Base-by-base conservation (phyloP, 2,329 filamentous ascomycete genomes). In the Colletotrichum nymphaeae region DNA sequence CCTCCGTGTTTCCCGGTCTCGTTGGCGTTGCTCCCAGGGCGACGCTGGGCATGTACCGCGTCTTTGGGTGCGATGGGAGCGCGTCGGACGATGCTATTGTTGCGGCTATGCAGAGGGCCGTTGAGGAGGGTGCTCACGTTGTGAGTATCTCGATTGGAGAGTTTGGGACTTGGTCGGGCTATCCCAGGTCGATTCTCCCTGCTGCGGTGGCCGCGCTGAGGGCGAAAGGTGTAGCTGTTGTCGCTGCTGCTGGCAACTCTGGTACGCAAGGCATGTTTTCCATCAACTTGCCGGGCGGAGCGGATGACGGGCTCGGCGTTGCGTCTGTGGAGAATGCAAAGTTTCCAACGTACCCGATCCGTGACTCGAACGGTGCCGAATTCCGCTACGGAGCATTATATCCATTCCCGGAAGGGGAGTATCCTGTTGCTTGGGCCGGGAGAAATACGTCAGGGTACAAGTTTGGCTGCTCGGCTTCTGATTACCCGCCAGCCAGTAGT, bases 241-340 rank as follows among this genome's bases (percentile, higher is more conserved):
- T 86, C 19, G 78, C 89, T 6, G 84, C 88, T 19, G 87, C 86
- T 3, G 88, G 88, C 4, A 90, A 90, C 72, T 79, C 81, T 5
- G 88, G 88, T 5, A 77, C 76, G 0, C 49, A 75, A 2, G 88
- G 87, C 30, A 76, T 88, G 68, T 89, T 89, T 76, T 88, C 85
- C 75, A 82, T 87, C 55, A 85, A 83, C 72, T 84, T 85, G 6
- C 86, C 87, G 0, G 84, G 86, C 22, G 84, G 85, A 63, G 87
- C 86, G 67, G 84, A 84, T 67, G 81, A 79, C 32, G 86, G 87
- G 1, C 83, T 84, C 0, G 82, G 86, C 26, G 82, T 90, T 24
- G 87, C 85, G 3, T 88, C 88, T 0, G 82, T 87, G 64, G 86
- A 90, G 76, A 89, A 87, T 75, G 78, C 77, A 14, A 76, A 84